phyloP scores from a whole-genome alignment of 73 alveolate species.

The Symbiodinium pilosum region DNA sequence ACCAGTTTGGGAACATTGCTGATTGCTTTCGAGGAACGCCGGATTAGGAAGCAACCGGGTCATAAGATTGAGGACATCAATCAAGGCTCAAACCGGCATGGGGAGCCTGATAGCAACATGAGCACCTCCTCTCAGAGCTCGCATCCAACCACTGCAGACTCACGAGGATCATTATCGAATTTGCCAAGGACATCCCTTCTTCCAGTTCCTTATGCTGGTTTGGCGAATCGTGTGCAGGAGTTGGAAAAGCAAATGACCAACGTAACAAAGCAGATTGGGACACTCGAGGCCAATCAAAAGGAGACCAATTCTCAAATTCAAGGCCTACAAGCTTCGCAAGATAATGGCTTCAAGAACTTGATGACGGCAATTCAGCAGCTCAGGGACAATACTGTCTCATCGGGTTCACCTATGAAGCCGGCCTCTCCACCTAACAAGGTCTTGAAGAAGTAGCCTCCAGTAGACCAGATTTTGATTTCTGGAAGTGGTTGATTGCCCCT shows the following conservation, averaged over 20 bases:
- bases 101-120: neutral
- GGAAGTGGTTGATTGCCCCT: neutral
- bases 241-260: neutral
- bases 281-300: neutral
- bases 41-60: neutral
- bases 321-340: neutral
- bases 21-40: neutral
- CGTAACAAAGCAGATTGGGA: neutral
- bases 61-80: neutral
- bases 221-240: neutral
- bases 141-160: neutral
- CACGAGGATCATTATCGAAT: neutral
- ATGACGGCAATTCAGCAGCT: neutral
- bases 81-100: neutral
- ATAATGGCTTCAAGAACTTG: neutral
- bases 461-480: neutral
- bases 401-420: neutral
- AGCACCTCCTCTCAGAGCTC: neutral
- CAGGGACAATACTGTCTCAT: neutral
- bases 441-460: neutral
- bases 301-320: neutral
- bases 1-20: neutral
- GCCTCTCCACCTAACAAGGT: neutral
- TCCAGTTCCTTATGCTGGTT: neutral
- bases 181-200: neutral